Evolutionary conservation across 805 yeast species (phyloP).

Genomic region (Tetrapisispora namnaoensis): DNA sequence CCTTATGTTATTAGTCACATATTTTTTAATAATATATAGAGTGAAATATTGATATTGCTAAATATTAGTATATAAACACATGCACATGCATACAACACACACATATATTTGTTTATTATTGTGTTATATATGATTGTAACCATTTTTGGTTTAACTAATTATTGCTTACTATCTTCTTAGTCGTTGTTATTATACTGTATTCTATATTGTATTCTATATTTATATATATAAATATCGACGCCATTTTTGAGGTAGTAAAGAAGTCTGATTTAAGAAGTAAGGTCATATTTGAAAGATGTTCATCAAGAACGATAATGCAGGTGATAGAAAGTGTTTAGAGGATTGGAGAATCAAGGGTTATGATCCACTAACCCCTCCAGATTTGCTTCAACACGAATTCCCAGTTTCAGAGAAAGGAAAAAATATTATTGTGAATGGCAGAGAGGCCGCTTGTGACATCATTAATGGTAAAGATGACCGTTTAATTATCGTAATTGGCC

Average conservation of each 20-base stretch:
- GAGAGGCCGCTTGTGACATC: slow-evolving; percentile 69
- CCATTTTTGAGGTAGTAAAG: not conserved
- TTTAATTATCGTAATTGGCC: slow-evolving; percentile 82
- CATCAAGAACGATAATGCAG: slow-evolving; percentile 72
- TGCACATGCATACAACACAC: too few relatives aligned
- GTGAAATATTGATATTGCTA: not conserved
- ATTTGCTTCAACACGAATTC: slow-evolving; percentile 74
- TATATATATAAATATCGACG: too few relatives aligned
- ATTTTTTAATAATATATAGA: not conserved
- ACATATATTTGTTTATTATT: too few relatives aligned
- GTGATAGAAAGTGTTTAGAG: slow-evolving; percentile 60
- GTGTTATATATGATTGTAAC: not conserved
- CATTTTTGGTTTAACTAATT: too few relatives aligned
- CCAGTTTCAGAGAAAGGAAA: slow-evolving; percentile 50
- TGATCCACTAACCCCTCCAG: slow-evolving; percentile 93
- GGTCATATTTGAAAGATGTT: slow-evolving; percentile 43
- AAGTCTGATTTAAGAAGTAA: not conserved
- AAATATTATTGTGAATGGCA: slow-evolving; percentile 62
- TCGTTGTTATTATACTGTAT: not conserved
- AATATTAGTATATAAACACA: too few relatives aligned
- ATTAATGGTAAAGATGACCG: slow-evolving; percentile 73
- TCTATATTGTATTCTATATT: too few relatives aligned
- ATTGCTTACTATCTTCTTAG: too few relatives aligned
- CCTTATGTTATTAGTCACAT: not conserved
- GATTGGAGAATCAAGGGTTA: slow-evolving; percentile 79